phyloP scores from a whole-genome alignment of 805 yeast genomes.

The Schwanniomyces sp. region DNA sequence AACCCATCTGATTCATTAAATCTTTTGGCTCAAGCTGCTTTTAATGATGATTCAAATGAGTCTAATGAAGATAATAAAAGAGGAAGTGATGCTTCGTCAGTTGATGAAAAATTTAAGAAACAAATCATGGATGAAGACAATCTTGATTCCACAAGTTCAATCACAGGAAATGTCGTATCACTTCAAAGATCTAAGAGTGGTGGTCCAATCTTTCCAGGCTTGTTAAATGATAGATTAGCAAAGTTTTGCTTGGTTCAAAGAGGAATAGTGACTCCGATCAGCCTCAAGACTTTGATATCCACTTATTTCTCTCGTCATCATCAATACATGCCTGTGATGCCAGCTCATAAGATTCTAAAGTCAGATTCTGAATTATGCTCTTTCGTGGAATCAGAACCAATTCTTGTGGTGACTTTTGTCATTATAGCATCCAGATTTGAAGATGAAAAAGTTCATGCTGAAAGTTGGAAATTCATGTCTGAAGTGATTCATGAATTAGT shows the following conservation, averaged over 20 bases:
- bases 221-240: slow-evolving; percentile 1
- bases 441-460: slow-evolving; percentile 2
- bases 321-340: slow-evolving; percentile 5
- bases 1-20: slow-evolving; percentile 4
- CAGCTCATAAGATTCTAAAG: slow-evolving; percentile 1
- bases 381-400: slow-evolving; percentile 2
- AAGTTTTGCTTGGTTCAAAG: slow-evolving; percentile 3
- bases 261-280: slow-evolving; percentile 4
- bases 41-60: slow-evolving; percentile 1
- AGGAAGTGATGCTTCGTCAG: background rate
- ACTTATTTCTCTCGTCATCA: slow-evolving; percentile 3
- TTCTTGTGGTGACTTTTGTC: slow-evolving; percentile 3
- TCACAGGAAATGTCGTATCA: background rate
- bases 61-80: background rate
- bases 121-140: background rate
- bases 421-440: slow-evolving; percentile 4
- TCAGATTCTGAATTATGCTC: slow-evolving; percentile 4
- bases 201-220: slow-evolving; percentile 1
- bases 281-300: slow-evolving; percentile 2
- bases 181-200: background rate
- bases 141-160: slow-evolving; percentile 2
- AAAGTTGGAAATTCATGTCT: slow-evolving; percentile 3
- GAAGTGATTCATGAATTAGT: slow-evolving; percentile 3
- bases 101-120: slow-evolving; percentile 1
- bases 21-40: slow-evolving; percentile 3